These are phyloP conservation scores for Endothia cerciana DNA, from an alignment of 2,329 filamentous ascomycete genomes.

Conservation along the genomic window DNA sequence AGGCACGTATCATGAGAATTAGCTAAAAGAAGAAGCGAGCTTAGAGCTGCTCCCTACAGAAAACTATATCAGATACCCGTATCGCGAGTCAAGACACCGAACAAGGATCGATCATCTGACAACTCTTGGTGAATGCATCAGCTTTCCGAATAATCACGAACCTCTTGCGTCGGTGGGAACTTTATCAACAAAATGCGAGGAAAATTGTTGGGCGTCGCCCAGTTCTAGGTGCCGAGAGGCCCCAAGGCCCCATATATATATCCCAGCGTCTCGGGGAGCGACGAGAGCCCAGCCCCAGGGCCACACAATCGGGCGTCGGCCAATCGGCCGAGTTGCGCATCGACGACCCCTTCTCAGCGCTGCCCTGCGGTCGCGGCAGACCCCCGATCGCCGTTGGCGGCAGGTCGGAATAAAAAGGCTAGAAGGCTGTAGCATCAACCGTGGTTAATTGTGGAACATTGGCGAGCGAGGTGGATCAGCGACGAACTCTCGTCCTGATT, in stretches of 20 bases:
- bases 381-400: background rate
- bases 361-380: no score
- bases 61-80: background rate
- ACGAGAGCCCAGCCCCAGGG: background rate
- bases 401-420: background rate
- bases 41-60: background rate
- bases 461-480: background rate
- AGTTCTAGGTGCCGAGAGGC: conserved; percentile 18
- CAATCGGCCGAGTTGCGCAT: background rate
- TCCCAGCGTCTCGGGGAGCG: conserved; percentile 7
- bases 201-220: conserved; percentile 19
- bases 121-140: background rate
- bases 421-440: no score
- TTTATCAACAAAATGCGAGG: background rate
- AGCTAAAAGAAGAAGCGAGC: background rate
- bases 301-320: background rate
- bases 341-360: background rate
- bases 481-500: no score
- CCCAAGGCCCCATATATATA: conserved; percentile 13
- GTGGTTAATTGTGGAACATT: no score
- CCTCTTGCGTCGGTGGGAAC: background rate
- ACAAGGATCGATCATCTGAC: background rate
- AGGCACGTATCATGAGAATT: background rate
- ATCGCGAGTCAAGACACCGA: background rate
- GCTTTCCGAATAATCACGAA: background rate